A percentile compares a stretch with the other conserved stretches of the same genome.
Evolutionary conservation across 305 asterid species (phyloP).

Genomic region (Euphrasia arctica): DNA sequence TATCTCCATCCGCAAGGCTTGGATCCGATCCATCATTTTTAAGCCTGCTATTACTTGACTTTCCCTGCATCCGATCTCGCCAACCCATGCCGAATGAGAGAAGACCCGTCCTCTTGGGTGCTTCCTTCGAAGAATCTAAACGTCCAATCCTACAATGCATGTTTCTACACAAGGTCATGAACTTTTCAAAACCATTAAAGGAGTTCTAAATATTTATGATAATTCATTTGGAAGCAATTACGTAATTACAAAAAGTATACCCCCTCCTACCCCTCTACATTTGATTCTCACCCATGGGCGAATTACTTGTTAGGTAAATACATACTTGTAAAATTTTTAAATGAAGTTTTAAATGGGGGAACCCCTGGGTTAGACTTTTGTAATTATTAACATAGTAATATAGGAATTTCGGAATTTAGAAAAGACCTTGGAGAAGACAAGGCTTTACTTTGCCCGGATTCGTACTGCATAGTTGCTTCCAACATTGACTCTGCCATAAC

Average conservation of each 20-base stretch:
- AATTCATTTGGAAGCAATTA: not conserved
- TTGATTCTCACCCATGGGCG: no score
- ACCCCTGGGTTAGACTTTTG: no score
- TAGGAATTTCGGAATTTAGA: no score
- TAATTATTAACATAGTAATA: no score
- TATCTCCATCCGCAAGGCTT: constrained; percentile 24
- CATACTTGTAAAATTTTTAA: no score
- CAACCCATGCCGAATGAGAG: constrained; percentile 80
- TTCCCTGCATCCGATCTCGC: constrained; percentile 74
- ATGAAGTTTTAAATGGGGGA: no score
- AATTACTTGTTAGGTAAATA: no score
- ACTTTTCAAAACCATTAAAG: constrained; percentile 15
- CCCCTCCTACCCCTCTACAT: no score
- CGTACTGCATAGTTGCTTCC: constrained; percentile 82
- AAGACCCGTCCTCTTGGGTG: constrained; percentile 40
- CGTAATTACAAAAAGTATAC: no score
- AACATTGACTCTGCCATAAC: constrained; percentile 91
- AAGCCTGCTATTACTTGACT: constrained; percentile 36
- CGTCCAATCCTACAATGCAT: constrained; percentile 35
- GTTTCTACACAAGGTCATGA: constrained; percentile 15
- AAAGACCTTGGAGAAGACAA: constrained; percentile 58
- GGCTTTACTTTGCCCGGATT: constrained; percentile 85
- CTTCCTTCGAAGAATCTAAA: constrained; percentile 34
- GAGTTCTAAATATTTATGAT: not conserved
- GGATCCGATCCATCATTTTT: constrained; percentile 30